phyloP scores from a whole-genome alignment of 2,329 filamentous ascomycete species.

The Neofusicoccum cordaticola region DNA sequence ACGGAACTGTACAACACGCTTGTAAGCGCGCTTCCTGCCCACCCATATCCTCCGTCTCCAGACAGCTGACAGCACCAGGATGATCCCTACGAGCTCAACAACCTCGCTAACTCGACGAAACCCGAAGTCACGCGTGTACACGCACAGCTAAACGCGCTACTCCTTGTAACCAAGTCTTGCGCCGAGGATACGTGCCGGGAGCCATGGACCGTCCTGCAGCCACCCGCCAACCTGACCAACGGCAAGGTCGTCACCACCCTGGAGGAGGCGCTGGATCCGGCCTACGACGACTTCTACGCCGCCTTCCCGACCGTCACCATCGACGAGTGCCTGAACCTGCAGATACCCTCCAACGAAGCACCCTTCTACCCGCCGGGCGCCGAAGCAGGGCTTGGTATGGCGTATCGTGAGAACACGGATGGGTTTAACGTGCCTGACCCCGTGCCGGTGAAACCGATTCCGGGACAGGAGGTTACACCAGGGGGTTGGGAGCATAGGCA shows the following conservation, averaged over 20 bases:
- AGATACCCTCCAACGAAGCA: not conserved
- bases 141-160: not conserved
- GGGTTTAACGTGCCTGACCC: too few species aligned
- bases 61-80: not conserved
- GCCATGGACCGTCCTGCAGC: not conserved
- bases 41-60: not conserved
- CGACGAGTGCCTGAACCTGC: not conserved
- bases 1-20: constrained; percentile 33
- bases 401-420: not conserved
- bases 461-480: too few species aligned
- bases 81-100: not conserved
- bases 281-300: not conserved
- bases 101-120: not conserved
- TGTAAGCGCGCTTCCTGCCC: not conserved
- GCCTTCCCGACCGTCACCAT: not conserved
- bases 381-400: not conserved
- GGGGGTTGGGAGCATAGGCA: not conserved
- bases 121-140: not conserved
- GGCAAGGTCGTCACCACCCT: not conserved
- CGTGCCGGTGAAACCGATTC: too few species aligned
- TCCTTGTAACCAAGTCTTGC: not conserved
- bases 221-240: not conserved
- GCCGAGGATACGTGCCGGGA: not conserved
- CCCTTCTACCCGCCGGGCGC: not conserved
- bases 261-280: not conserved